phyloP scores from a whole-genome alignment of 1,284 basidiomycete genomes.

The Jaminaea rosea region DNA sequence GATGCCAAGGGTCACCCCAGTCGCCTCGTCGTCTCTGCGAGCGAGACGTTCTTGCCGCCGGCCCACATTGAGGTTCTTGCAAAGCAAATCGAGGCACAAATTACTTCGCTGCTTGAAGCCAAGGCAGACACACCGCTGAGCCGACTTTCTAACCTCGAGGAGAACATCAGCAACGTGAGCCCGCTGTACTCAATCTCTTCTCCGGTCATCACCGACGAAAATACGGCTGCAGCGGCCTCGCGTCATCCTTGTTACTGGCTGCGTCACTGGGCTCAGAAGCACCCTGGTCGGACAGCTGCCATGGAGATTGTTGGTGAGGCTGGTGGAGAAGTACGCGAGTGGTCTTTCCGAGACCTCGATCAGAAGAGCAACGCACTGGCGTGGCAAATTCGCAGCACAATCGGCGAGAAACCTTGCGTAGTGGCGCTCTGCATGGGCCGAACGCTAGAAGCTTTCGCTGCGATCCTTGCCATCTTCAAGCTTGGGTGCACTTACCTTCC shows the following conservation, averaged over 20 bases:
- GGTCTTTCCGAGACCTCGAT: background rate
- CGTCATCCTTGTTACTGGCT: constrained; percentile 2
- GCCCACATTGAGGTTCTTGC: background rate
- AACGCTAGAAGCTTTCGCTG: constrained; percentile 6
- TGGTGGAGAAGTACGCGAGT: too few relatives aligned
- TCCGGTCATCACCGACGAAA: background rate
- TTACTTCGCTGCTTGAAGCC: background rate
- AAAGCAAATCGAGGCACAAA: background rate
- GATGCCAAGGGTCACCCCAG: background rate
- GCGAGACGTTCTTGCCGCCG: background rate
- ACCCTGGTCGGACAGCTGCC: background rate
- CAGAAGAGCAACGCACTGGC: background rate
- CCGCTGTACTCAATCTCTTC: background rate
- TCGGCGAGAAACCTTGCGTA: background rate
- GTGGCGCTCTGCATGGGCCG: constrained; percentile 4
- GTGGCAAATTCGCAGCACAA: background rate
- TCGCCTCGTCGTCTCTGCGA: background rate
- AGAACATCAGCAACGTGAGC: background rate
- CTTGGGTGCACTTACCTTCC: constrained; percentile 42
- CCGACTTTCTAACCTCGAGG: background rate
- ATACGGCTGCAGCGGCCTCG: background rate
- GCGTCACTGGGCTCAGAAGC: background rate
- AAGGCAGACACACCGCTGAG: background rate
- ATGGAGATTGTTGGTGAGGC: constrained; percentile 1
- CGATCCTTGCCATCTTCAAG: constrained; percentile 18